These are phyloP conservation scores for Pseudozyma sp. DNA, from an alignment of 1,284 basidiomycete species.

Conservation along the genomic window DNA sequence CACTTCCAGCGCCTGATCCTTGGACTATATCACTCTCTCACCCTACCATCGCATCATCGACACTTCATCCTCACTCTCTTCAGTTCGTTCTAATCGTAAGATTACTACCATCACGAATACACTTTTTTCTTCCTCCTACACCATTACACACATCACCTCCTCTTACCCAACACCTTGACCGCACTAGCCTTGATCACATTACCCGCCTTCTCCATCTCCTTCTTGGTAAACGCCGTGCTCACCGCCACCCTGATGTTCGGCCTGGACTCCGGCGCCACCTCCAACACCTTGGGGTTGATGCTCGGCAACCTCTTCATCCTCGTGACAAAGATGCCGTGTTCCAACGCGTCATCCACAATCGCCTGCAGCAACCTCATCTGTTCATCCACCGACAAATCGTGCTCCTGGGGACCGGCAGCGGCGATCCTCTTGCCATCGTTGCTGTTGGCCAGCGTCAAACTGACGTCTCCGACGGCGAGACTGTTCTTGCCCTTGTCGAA, in stretches of 20 bases:
- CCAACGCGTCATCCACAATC: slow-evolving; percentile 61
- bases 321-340: slow-evolving; percentile 59
- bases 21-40: no score
- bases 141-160: slow-evolving; percentile 1
- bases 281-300: slow-evolving; percentile 57
- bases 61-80: no score
- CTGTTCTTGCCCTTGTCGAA: slow-evolving; percentile 48
- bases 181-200: slow-evolving; percentile 80
- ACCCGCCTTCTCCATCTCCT: slow-evolving; percentile 91
- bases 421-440: slow-evolving; percentile 32
- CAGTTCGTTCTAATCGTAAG: no score
- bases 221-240: slow-evolving; percentile 81
- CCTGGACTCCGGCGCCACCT: slow-evolving; percentile 68
- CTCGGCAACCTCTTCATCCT: slow-evolving; percentile 55
- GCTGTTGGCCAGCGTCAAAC: slow-evolving; percentile 30
- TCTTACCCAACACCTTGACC: slow-evolving; percentile 75
- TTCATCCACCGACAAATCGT: slow-evolving; percentile 56
- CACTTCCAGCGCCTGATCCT: no score
- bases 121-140: no score
- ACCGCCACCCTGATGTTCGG: slow-evolving; percentile 90
- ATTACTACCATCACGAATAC: no score
- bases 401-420: slow-evolving; percentile 20
- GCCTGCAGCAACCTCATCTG: slow-evolving; percentile 58
- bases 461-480: slow-evolving; percentile 42
- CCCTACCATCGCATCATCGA: no score